Base-by-base conservation (phyloP, 2,329 filamentous ascomycete species). In the Didymella arachidicola region DNA sequence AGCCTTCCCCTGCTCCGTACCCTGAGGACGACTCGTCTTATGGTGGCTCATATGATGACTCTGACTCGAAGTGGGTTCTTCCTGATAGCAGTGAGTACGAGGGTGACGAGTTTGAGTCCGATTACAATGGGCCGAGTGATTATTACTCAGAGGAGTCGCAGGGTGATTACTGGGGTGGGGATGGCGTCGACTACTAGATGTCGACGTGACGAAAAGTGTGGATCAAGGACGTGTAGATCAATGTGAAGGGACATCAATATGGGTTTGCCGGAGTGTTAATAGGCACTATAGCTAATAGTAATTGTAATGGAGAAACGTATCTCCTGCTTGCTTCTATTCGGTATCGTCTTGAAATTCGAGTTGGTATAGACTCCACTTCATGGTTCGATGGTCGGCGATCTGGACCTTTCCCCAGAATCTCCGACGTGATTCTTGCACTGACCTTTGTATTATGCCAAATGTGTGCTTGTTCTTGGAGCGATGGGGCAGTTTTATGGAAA, bases 161-260 rank as follows among this genome's bases (percentile, higher is more conserved):
- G 11, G 38, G 38, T 12, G 38, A 25, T 7, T 25, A 25, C 38
- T 50, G 25, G 22, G 38, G 36, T 18, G 53, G 36, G 25, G 53
- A 56, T 36, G 45, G 53, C 10, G 53, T 49, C 4, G 53, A 50
- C 22, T 49, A 56, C 39, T 56, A 50, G 27, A 41, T 8, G 22
- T 18, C 18, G 5, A 7, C 8, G 18, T 5, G 7, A 22, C 8
- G 7, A 22, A 19, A 2, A n/a, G n/a, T 22, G 7, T 39, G 7
- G 36, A 41, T 4, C 2, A 25, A 8, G 3, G 19, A 25, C 6
- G 10, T 25, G 38, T 14, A 25, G 10, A 25, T 41, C 19, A 14
- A 25, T 4, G 14, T 41, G 10, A 12, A 12, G 4, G 8, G 38
- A 41, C 25, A 18, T 41, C 3, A 25, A 41, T 41, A 41, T 25